A percentile compares a stretch with the other conserved stretches of the same genome.
Evolutionary conservation across 345 rosid species (phyloP).

Genomic region (Camelina hispida): DNA sequence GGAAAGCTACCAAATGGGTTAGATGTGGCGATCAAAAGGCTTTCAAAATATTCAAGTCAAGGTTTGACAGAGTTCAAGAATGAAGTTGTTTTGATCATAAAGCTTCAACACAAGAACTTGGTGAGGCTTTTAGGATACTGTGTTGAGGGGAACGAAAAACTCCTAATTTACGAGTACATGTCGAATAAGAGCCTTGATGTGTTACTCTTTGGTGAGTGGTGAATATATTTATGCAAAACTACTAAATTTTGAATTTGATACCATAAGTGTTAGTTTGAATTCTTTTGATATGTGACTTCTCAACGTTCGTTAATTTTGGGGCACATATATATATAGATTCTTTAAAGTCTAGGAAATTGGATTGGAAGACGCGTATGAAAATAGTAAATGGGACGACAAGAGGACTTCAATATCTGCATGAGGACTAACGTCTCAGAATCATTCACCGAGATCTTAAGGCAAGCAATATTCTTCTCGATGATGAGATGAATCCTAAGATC

Average conservation of each 20-base stretch:
- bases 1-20: background rate
- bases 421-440: slow-evolving; percentile 2
- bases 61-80: background rate
- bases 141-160: background rate
- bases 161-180: slow-evolving; percentile 1
- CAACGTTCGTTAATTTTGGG: background rate
- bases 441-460: slow-evolving; percentile 22
- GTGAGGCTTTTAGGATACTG: slow-evolving; percentile 10
- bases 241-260: too few relatives aligned
- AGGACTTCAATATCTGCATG: slow-evolving; percentile 25
- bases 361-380: slow-evolving; percentile 7
- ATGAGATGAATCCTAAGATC: slow-evolving; percentile 16
- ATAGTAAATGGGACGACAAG: background rate
- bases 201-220: slow-evolving; percentile 11
- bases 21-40: slow-evolving; percentile 2
- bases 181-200: slow-evolving; percentile 4
- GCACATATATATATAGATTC: background rate
- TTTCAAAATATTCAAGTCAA: background rate
- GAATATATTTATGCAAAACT: background rate
- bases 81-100: slow-evolving; percentile 1
- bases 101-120: slow-evolving; percentile 22
- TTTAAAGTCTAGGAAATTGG: background rate
- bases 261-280: too few relatives aligned
- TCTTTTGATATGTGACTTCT: background rate
- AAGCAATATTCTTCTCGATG: slow-evolving; percentile 6